These are phyloP conservation scores for Colletotrichum australisinense DNA, from an alignment of 2,329 filamentous ascomycete species.

Conservation along the genomic window DNA sequence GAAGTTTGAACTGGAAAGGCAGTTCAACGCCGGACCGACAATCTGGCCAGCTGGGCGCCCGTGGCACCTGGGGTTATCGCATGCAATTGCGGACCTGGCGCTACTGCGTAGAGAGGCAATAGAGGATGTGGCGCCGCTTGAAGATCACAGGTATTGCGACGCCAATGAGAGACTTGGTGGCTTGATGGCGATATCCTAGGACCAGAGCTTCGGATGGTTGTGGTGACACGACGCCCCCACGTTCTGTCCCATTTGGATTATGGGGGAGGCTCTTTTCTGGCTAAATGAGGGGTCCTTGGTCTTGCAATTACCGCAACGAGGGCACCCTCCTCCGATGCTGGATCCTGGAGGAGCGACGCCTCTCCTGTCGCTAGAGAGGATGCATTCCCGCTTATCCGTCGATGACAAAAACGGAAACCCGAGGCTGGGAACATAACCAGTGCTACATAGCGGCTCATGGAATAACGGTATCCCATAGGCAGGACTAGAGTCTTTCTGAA, in stretches of 20 bases:
- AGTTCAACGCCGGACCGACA: conserved; percentile 8
- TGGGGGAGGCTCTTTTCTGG: not conserved
- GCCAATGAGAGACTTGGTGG: conserved; percentile 1
- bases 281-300: conserved; percentile 16
- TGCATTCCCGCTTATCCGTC: conserved; percentile 34
- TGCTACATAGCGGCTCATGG: not conserved
- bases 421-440: not conserved
- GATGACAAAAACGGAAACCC: not conserved
- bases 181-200: conserved; percentile 16
- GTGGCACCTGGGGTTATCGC: not conserved
- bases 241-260: conserved; percentile 9
- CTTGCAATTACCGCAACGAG: conserved; percentile 10
- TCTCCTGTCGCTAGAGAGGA: conserved; percentile 8
- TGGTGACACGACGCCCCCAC: conserved; percentile 29
- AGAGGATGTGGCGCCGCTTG: conserved; percentile 14
- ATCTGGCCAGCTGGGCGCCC: not conserved
- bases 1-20: conserved; percentile 13
- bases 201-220: not conserved
- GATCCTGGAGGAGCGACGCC: not conserved
- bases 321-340: not conserved
- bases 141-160: not conserved
- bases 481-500: too few species aligned
- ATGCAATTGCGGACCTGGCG: conserved; percentile 3
- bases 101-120: not conserved
- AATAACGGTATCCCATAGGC: not conserved